Conservation (phyloP, 805 yeast genomes). For the Zygotorulaspora sp. region DNA sequence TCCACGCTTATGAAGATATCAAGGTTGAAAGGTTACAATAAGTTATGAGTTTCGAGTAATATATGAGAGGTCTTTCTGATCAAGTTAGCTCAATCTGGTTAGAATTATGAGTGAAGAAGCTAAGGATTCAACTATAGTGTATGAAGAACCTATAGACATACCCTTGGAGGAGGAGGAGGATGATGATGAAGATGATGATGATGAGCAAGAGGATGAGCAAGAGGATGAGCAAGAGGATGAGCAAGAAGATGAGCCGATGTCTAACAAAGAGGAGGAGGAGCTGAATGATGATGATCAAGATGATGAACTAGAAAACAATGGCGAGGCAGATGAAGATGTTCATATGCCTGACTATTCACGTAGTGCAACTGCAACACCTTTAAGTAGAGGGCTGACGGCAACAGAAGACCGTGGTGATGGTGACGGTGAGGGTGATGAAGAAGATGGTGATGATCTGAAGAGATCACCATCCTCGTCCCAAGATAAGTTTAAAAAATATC, state of each 20-base stretch:
- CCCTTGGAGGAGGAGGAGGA: slow-evolving; percentile 18
- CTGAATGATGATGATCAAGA: slow-evolving; percentile 9
- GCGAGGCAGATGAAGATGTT: slow-evolving; percentile 5
- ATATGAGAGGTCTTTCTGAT: too few relatives aligned
- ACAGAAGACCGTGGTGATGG: slow-evolving; percentile 12
- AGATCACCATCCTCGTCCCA: slow-evolving; percentile 5
- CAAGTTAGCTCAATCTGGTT: too few relatives aligned
- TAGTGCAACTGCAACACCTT: slow-evolving; percentile 16
- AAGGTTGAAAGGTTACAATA: too few relatives aligned
- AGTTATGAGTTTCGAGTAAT: too few relatives aligned
- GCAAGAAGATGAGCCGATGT: slow-evolving; percentile 6
- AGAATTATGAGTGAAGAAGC: slow-evolving; percentile 9
- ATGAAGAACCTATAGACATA: slow-evolving; percentile 25
- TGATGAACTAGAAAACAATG: slow-evolving; percentile 3
- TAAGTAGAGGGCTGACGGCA: slow-evolving; percentile 6
- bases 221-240: slow-evolving; percentile 4
- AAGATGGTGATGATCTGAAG: slow-evolving; percentile 12
- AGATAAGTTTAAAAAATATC: slow-evolving; percentile 12
- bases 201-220: slow-evolving; percentile 5
- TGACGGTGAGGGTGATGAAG: slow-evolving; percentile 12
- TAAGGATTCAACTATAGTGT: slow-evolving; percentile 14
- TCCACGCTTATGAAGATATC: too few relatives aligned
- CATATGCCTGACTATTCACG: slow-evolving; percentile 10
- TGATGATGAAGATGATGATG: slow-evolving; percentile 17
- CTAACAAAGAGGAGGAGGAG: slow-evolving; percentile 9